Conservation (phyloP, 1,284 basidiomycete species). For the Trametes sp. region DNA sequence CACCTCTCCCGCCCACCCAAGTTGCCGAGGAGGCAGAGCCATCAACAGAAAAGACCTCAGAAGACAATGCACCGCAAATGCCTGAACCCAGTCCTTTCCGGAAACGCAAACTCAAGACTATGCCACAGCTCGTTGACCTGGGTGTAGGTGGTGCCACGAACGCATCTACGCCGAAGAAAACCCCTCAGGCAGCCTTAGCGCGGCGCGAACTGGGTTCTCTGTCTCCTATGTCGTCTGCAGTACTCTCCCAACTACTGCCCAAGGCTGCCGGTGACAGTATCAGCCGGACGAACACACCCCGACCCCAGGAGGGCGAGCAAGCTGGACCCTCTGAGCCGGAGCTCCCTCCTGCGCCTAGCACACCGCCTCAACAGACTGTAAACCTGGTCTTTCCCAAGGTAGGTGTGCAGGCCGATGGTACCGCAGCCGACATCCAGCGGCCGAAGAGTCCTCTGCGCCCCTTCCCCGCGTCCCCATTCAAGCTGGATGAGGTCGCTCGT, state of each 20-base stretch:
- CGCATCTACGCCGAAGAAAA: conserved; percentile 13
- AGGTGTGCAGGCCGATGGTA: conserved; percentile 11
- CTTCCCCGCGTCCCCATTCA: conserved; percentile 38
- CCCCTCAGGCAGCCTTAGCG: conserved; percentile 5
- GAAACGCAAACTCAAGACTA: conserved; percentile 23
- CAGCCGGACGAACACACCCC: conserved; percentile 20
- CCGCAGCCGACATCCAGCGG: conserved; percentile 7
- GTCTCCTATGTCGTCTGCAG: conserved; percentile 46
- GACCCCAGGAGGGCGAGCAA: conserved; percentile 8
- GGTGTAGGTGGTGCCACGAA: neutral
- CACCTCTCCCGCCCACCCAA: neutral
- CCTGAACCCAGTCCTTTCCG: conserved; percentile 14
- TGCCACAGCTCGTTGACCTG: neutral
- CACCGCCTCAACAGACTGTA: conserved; percentile 19
- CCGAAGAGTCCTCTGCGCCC: conserved; percentile 27
- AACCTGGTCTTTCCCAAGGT: conserved; percentile 26
- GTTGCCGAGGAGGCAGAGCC: conserved; percentile 18
- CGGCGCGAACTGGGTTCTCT: conserved; percentile 40
- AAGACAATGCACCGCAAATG: neutral
- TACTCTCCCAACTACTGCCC: conserved; percentile 42
- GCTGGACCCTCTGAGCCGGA: neutral
- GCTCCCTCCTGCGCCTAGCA: conserved; percentile 11
- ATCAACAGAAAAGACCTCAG: neutral
- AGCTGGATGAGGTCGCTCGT: conserved; percentile 48
- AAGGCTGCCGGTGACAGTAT: conserved; percentile 16